phyloP scores from a whole-genome alignment of 2,329 filamentous ascomycete species.

The Colletotrichum sp. region DNA sequence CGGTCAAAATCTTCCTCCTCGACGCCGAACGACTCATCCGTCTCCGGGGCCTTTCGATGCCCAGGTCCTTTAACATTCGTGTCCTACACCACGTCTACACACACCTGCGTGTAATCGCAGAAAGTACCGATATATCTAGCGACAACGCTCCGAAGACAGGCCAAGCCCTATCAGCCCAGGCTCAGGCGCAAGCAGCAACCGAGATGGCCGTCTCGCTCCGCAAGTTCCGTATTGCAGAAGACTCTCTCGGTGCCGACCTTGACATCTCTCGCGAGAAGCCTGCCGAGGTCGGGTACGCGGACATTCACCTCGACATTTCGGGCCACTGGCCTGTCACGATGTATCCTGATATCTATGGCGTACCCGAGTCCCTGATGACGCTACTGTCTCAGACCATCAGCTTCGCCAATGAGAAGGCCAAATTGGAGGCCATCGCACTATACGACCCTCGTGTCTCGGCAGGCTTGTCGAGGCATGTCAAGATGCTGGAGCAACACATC shows the following conservation, averaged over 20 bases:
- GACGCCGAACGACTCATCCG: conserved; percentile 49
- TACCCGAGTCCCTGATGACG: conserved; percentile 45
- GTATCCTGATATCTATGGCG: conserved; percentile 48
- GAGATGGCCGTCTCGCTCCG: conserved; percentile 20
- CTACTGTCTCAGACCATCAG: conserved; percentile 46
- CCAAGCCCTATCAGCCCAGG: not conserved
- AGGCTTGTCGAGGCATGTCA: conserved; percentile 31
- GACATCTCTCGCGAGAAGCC: conserved; percentile 34
- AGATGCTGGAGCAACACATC: conserved; percentile 34
- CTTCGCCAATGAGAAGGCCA: conserved; percentile 45
- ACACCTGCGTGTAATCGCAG: conserved; percentile 48
- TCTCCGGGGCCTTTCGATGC: conserved; percentile 37
- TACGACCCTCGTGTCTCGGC: conserved; percentile 28
- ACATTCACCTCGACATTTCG: conserved; percentile 45
- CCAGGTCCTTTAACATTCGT: conserved; percentile 44
- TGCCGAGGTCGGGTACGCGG: conserved; percentile 45
- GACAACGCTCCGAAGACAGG: not conserved
- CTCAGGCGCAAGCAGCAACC: not conserved
- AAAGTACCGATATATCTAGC: conserved; percentile 34
- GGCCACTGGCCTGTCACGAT: conserved; percentile 43
- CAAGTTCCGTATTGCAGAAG: conserved; percentile 32
- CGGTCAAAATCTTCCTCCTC: conserved; percentile 29
- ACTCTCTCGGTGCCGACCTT: conserved; percentile 22
- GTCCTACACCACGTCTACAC: conserved; percentile 53
- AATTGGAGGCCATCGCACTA: conserved; percentile 26